Evolutionary conservation across 208 protist species (phyloP), one percentile per base, ranked within the genome.

Genomic region (Crithidia bombi): DNA sequence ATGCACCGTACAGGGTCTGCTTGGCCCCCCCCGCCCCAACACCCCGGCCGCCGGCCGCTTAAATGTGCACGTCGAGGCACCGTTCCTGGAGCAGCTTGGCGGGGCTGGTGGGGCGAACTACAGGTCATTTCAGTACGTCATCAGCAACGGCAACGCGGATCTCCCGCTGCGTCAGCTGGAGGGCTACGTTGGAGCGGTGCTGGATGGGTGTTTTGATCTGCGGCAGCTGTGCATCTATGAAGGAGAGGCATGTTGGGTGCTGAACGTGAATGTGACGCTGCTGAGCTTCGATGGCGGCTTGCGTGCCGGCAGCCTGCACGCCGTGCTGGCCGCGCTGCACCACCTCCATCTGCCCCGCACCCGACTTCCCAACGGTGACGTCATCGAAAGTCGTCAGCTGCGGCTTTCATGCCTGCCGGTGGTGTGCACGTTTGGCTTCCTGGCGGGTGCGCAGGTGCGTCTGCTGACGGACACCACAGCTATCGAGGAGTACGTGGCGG

Each of bases 211-310:
- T 55, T 46, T 95, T 38, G 84, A 92, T 52, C 69, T 90, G 17
- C 46, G 59, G 5, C 75, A 81, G 74, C 81, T 94, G 41, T 69
- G 38, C 30, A 71, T 95, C n/a, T 55, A 85, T n/a, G 62, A 56
- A 19, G 82, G 86, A 0, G 92, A 92, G 62, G 92, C 92, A 11
- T 94, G 89, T 63, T 96, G 92, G 90, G 85, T 95, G 49, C 76
- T 96, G 23, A 82, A 75, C 21, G 75, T 94, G 25, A 79, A 71
- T 49, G 25, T 95, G 44, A 82, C 81, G 56, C 69, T 94, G 47
- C 62, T 94, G 21, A 86, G 86, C 64, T 85, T 83, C 6, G 92
- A 96, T 67, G 92, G 92, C 5, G 81, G 86, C 6, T 72, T 96
- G 30, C 85, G 83, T 19, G 83, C 83, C 15, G 70, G 73, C 15